phyloP scores from a whole-genome alignment of 192 early-diverging fungal genomes.

The Pilobolus umbonatus region DNA sequence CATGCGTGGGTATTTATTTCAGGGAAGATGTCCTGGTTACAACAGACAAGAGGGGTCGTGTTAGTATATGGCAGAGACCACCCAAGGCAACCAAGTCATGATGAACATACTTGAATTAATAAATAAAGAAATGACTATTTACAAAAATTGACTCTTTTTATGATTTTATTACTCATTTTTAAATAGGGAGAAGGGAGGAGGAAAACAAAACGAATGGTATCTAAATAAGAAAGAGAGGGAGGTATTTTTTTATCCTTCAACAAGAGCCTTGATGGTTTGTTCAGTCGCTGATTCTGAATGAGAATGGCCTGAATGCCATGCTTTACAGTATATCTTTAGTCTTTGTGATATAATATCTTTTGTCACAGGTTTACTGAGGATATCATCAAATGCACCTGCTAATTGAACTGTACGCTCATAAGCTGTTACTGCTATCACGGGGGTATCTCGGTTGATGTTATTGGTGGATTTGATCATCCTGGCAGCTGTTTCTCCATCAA shows the following conservation, averaged over 20 bases:
- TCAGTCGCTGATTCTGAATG: neutral
- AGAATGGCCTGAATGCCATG: constrained; percentile 3
- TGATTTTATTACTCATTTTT: too few species aligned
- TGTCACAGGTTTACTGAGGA: constrained; percentile 71
- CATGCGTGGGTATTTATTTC: constrained; percentile 32
- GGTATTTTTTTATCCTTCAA: too few species aligned
- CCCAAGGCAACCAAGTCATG: too few species aligned
- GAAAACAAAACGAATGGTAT: too few species aligned
- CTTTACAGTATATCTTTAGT: constrained; percentile 39
- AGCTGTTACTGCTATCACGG: constrained; percentile 78
- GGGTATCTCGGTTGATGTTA: constrained; percentile 81
- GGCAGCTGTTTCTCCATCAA: constrained; percentile 87
- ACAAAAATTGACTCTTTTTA: too few species aligned
- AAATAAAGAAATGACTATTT: too few species aligned
- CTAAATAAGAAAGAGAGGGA: too few species aligned
- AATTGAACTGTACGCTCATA: constrained; percentile 55
- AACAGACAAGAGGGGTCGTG: constrained; percentile 33
- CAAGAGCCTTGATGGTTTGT: too few species aligned
- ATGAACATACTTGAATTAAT: too few species aligned
- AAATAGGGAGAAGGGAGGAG: too few species aligned
- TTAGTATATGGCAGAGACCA: constrained; percentile 31
- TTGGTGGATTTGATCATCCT: constrained; percentile 94
- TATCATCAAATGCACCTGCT: constrained; percentile 61
- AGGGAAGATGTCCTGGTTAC: constrained; percentile 37
- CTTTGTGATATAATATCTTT: constrained; percentile 52